Base-by-base conservation (phyloP, 2,329 filamentous ascomycete genomes). In the Pseudogymnoascus sp. region DNA sequence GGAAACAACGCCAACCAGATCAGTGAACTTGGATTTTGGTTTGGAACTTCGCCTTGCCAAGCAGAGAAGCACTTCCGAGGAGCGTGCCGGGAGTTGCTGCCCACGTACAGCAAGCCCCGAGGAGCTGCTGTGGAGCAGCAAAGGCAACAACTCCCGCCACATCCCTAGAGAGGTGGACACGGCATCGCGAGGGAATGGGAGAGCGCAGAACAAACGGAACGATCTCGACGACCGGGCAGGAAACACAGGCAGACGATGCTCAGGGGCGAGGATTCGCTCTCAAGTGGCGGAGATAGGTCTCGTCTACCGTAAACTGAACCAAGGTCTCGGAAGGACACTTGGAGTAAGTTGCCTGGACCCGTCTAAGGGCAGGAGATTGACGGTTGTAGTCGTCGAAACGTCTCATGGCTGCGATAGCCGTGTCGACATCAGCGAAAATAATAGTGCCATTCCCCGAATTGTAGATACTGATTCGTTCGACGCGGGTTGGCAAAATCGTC, bases 401-500 rank as follows among this genome's bases (percentile, higher is more conserved):
- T 2, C 9, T 17, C 5, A 38, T 13, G 2, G 37, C 37, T 7
- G n/a, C n/a, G 6, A 53, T 19, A 2, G 71, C 70, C 2, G 64
- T 60, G 0, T 60, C 59, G 1, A 73, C 72, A 61, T 70, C 68
- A 0, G 70, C 62, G 59, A 73, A 72, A 1, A 72, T 65, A 11
- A 73, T 65, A 1, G 72, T 73, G 0, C 71, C 72, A 60, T 73
- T 73, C 0, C 72, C 72, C 19, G 68, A 68, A 61, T 73, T 73
- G 59, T 73, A 73, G 19, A 73, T 38, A 65, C 67, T 70, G 31
- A 71, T 63, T 53, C 68, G 46, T 59, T 72, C 70, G 5, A 73
- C 64, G 19, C 66, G 63, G 2, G 71, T 68, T 19, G 37, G 1
- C 5, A 1, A 4, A 1, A 56, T 21, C 1, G 15, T 15, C 11